These are phyloP conservation scores for Talaromyces proteolyticus DNA, from an alignment of 495 filamentous ascomycete species.

Conservation along the genomic window DNA sequence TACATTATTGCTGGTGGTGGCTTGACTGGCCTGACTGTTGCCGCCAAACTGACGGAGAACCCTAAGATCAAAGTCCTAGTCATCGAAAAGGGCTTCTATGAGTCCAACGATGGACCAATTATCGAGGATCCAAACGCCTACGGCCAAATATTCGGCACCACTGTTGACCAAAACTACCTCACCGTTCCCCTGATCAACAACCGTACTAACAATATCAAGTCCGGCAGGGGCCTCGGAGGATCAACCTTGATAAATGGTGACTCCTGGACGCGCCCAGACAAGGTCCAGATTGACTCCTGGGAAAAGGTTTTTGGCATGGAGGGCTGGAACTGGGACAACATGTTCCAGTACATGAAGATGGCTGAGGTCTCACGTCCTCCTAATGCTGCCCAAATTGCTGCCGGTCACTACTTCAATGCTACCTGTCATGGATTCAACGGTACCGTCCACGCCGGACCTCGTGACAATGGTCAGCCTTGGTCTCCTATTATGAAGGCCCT, in stretches of 20 bases:
- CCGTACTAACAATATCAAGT: slow-evolving; percentile 10
- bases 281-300: slow-evolving; percentile 46
- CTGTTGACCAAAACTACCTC: slow-evolving; percentile 13
- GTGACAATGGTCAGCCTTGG: slow-evolving; percentile 13
- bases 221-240: slow-evolving; percentile 40
- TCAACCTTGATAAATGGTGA: slow-evolving; percentile 51
- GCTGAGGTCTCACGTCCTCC: slow-evolving; percentile 14
- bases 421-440: slow-evolving; percentile 20
- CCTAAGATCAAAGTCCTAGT: slow-evolving; percentile 32
- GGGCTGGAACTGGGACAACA: slow-evolving; percentile 46
- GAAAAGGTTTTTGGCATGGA: slow-evolving; percentile 34
- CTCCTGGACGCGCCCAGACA: slow-evolving; percentile 38
- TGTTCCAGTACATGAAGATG: slow-evolving; percentile 36
- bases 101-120: slow-evolving; percentile 29
- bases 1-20: slow-evolving; percentile 54
- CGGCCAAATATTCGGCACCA: slow-evolving; percentile 26
- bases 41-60: slow-evolving; percentile 37
- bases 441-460: slow-evolving; percentile 18
- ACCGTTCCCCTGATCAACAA: slow-evolving; percentile 14
- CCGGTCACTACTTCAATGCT: slow-evolving; percentile 15
- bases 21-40: slow-evolving; percentile 43
- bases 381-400: slow-evolving; percentile 9
- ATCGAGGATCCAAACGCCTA: slow-evolving; percentile 28
- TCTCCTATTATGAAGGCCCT: slow-evolving; percentile 17
- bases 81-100: slow-evolving; percentile 55